Base-by-base conservation (phyloP, 805 yeast species). In the Candida morakotiae region DNA sequence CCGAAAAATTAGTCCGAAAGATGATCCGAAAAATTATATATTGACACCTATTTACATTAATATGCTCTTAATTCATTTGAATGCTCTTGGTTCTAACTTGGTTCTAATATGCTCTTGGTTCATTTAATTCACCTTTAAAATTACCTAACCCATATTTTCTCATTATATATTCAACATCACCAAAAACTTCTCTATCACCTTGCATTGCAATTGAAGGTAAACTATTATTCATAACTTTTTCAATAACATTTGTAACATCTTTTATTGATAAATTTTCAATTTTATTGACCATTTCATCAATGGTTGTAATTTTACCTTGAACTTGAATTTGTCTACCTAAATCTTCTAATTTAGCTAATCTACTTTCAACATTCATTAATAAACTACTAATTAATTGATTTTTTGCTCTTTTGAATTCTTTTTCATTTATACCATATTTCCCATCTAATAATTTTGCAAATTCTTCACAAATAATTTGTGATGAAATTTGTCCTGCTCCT, bases 241-340 rank as follows among this genome's bases (percentile, higher is more conserved):
- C 73, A 2, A 96, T 95, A 1, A 87, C 88, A 9, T 78, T 64
- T 39, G 73, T 74, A 30, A 93, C 70, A 55, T 91, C 96, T 5
- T 62, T 63, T 3, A 79, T 71, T 0, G 86, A 74, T 43, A 93
- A 73, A 9, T 58, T 55, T 41, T 84, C 88, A 43, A 93, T 87
- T 51, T 79, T 79, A 5, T 60, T 65, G 39, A 91, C 81, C 95
- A 91, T 88, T 51, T 88, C 95, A 23, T 69, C 64, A 7, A 87
- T 81, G 10, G 85, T 78, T 7, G 89, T 75, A 46, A 84, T 77
- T 46, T 74, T 75, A 29, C 87, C 87, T 55, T 84, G 87, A 31
- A 86, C 77, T 60, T 86, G 95, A 18, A 93, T 79, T 60, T 93
- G 98, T 60, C 98, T 79, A 10, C 98, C 98, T 62, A 89, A 71